Base-by-base conservation (phyloP, 2,329 filamentous ascomycete species). In the Verticillium klebahnii region DNA sequence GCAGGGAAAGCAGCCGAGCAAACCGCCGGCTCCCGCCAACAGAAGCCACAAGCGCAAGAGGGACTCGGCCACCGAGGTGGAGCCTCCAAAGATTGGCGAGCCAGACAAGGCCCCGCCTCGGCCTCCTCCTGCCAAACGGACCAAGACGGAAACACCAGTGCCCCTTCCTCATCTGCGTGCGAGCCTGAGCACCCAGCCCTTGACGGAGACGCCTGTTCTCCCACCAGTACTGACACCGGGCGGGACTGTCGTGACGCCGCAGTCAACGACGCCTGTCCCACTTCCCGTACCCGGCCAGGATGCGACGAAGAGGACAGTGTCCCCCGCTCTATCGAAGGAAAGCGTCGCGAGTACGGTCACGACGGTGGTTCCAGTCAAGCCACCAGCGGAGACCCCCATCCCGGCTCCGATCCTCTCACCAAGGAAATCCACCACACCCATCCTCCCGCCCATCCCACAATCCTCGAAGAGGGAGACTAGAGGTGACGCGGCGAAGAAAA, bases 81-180 rank as follows among this genome's bases (percentile, higher is more conserved):
- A 65, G 32, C 65, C 60, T n/a, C 77, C 75, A 36, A 67, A 67
- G 57, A 63, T 69, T 2, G 73, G 74, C 59, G 65, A 60, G 8
- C 59, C 63, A 4, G 74, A 75, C 32, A 64, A 65, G 23, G 63
- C 63, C 32, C 50, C 62, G 29, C 36, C 69, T n/a, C 74, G 72
- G 37, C 80, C 80, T 34, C 76, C 74, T 61, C 76, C 74, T 61
- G 62, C 74, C 31, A 86, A 86, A 69, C 79, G 82, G 37, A 80
- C 75, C 65, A 86, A 85, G 71, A 85, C 80, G 29, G 84, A 86
- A 70, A 86, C 84, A 15, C 84, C 83, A 12, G 77, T 85, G 34
- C 82, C 80, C 57, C 78, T 78, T 52, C 78, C 78, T 15, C 73
- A 75, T 31, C 76, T 77, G 66, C 72, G 65, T 67, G 68, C 68